These are phyloP conservation scores for Colletotrichum sp. DNA, from an alignment of 2,329 filamentous ascomycete species.

Conservation along the genomic window DNA sequence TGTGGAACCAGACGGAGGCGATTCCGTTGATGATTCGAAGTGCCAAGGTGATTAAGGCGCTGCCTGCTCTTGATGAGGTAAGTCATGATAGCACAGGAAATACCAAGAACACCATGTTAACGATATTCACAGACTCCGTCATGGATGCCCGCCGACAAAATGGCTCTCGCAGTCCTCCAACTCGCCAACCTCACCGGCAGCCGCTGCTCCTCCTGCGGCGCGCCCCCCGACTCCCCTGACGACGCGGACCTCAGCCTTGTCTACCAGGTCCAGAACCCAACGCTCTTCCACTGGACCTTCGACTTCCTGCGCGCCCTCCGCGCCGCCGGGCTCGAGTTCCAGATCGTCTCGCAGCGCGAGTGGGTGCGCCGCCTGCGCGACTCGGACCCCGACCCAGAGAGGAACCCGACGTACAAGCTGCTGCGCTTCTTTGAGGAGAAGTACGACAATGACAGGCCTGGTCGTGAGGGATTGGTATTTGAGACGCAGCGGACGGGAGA, in stretches of 20 bases:
- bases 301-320: constrained; percentile 57
- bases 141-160: constrained; percentile 45
- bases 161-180: constrained; percentile 37
- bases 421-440: constrained; percentile 56
- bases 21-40: constrained; percentile 54
- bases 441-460: constrained; percentile 50
- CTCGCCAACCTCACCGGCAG: constrained; percentile 27
- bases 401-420: constrained; percentile 57
- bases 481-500: constrained; percentile 37
- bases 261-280: constrained; percentile 59
- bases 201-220: constrained; percentile 34
- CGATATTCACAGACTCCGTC: constrained; percentile 26
- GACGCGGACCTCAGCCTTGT: constrained; percentile 34
- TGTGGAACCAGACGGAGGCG: constrained; percentile 55
- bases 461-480: constrained; percentile 41
- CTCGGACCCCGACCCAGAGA: constrained; percentile 51
- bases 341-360: constrained; percentile 44
- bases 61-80: constrained; percentile 47
- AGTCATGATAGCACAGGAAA: neutral
- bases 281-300: constrained; percentile 52
- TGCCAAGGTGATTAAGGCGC: constrained; percentile 48
- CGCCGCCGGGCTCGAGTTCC: constrained; percentile 48
- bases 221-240: neutral
- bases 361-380: constrained; percentile 50
- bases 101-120: neutral